Evolutionary conservation across 176 grass and related monocot species (phyloP), one percentile per base, ranked within the genome.

Genomic region (Themeda triandra): DNA sequence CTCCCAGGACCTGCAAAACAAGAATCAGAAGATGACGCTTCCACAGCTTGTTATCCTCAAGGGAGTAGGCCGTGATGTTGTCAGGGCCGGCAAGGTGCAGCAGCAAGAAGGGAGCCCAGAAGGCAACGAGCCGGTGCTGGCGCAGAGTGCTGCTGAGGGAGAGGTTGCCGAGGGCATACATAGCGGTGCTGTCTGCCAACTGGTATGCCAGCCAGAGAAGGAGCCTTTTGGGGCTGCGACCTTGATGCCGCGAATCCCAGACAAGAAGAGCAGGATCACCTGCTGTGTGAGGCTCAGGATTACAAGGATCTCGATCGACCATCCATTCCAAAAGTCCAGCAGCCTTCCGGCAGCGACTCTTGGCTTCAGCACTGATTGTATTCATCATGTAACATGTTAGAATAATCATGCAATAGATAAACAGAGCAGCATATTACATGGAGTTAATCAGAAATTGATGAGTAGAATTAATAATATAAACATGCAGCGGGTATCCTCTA

Each of bases 1-100:
- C 86, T 1, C 29, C 27, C 2, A 53, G 13, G 17, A 71, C 63
- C 36, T 87, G 86, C 25, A 77, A 63, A 0, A 28, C 48, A 10
- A 87, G 79, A 2, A 45, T 75, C 1, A 87, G 79, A 15, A 87
- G 10, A n/a, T 82, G 79, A 45, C 78, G 66, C 63, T 63, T 40
- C 87, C 90, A 62, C 23, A 88, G 72, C 71, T 88, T 24, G 67
- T 86, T 67, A 21, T 82, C 90, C 84, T 92, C 13, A 0, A 92
- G 8, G 10, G 86, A 73, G 49, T 82, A 88, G 15, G 90, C 77
- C 0, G 86, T 88, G 42, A 92, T 92, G 53, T 78, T 86, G 35
- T 92, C 86, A 0, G 63, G 86, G 14, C 90, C 90, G 0, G 77
- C 90, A 31, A 92, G 90, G 13, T 88, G 86, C 1, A 88, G 54